phyloP scores from a whole-genome alignment of 2,329 filamentous ascomycete species.

The Cladorrhinum sp. region DNA sequence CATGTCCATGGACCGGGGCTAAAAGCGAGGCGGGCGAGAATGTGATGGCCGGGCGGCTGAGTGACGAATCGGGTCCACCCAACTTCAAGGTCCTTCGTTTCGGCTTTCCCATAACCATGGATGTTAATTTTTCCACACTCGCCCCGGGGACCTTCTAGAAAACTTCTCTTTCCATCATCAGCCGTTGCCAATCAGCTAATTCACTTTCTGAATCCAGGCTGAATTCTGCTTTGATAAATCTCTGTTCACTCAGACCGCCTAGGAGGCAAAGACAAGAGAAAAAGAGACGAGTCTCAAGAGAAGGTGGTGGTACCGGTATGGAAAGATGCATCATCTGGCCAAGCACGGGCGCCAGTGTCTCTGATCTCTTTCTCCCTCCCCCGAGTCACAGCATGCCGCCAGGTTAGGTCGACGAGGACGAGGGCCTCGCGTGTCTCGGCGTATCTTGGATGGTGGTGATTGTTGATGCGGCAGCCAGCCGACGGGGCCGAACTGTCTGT shows the following conservation, averaged over 20 bases:
- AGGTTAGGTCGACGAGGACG: neutral
- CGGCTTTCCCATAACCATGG: neutral
- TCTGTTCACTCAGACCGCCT: neutral
- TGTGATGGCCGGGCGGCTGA: neutral
- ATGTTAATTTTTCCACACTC: too few species aligned
- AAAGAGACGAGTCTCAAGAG: neutral
- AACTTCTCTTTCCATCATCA: neutral
- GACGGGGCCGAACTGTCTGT: neutral
- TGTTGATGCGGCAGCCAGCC: neutral
- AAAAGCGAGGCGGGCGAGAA: neutral
- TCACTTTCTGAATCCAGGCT: neutral
- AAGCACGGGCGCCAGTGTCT: neutral
- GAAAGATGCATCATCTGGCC: neutral
- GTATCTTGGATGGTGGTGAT: neutral
- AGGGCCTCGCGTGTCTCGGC: neutral
- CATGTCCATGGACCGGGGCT: neutral
- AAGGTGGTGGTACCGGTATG: neutral
- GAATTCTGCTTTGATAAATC: neutral
- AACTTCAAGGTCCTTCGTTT: constrained; percentile 1
- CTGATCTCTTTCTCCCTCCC: neutral
- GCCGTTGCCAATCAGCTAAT: neutral
- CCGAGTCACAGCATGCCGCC: neutral
- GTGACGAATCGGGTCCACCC: neutral
- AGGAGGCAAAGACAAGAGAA: neutral
- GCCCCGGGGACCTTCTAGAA: constrained; percentile 10